phyloP scores from a whole-genome alignment of 768 basidiomycete genomes.

The Mycena belliarum region DNA sequence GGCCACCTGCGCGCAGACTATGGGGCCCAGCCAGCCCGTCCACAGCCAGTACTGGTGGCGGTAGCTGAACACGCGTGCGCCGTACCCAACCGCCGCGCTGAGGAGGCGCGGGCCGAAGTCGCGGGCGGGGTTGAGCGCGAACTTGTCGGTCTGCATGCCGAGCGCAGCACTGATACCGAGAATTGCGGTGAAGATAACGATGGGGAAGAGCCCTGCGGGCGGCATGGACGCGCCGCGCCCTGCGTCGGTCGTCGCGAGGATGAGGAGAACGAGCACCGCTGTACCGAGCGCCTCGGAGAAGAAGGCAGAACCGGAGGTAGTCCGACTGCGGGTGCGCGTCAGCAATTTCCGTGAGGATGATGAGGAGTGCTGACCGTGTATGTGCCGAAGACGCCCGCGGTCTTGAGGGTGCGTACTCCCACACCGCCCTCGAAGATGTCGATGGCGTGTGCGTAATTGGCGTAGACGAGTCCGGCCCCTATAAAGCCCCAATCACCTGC shows the following conservation, averaged over 20 bases:
- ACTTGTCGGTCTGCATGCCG: slow-evolving; percentile 55
- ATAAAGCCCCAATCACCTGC: slow-evolving; percentile 55
- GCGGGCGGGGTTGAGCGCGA: slow-evolving; percentile 58
- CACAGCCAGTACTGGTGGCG: slow-evolving; percentile 57
- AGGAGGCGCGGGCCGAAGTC: slow-evolving; percentile 57
- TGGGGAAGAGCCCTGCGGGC: slow-evolving; percentile 44
- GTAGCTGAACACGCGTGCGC: slow-evolving; percentile 36
- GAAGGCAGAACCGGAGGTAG: slow-evolving; percentile 20
- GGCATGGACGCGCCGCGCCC: slow-evolving; percentile 37
- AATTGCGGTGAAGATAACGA: slow-evolving; percentile 46
- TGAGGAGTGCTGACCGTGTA: not conserved
- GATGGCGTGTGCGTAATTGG: slow-evolving; percentile 61
- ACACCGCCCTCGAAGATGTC: slow-evolving; percentile 52
- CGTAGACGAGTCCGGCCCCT: slow-evolving; percentile 53
- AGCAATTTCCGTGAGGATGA: not conserved
- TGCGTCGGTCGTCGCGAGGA: slow-evolving; percentile 46
- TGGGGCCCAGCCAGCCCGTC: slow-evolving; percentile 48
- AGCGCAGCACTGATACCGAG: slow-evolving; percentile 50
- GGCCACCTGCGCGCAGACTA: slow-evolving; percentile 47
- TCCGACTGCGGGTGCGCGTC: not conserved
- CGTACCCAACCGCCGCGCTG: slow-evolving; percentile 58
- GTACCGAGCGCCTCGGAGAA: slow-evolving; percentile 36
- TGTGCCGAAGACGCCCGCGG: slow-evolving; percentile 33
- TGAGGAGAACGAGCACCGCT: slow-evolving; percentile 45
- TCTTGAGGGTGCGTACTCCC: slow-evolving; percentile 45